These are phyloP conservation scores for Didymella lethalis DNA, from an alignment of 2,329 filamentous ascomycete genomes.

Conservation along the genomic window DNA sequence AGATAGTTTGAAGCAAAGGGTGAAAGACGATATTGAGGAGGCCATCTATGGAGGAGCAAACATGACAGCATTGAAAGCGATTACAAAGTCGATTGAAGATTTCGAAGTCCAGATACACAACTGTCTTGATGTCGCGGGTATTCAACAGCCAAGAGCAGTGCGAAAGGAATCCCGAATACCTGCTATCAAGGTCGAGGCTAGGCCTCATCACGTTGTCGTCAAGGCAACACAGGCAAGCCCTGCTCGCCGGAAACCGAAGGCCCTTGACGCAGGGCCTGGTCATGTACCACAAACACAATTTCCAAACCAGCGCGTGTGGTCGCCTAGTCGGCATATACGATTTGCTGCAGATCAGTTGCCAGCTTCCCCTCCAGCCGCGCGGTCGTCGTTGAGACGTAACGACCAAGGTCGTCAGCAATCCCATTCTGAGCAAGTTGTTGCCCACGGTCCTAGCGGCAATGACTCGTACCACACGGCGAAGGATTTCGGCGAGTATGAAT, in stretches of 20 bases:
- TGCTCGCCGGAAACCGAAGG: conserved; percentile 23
- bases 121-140: conserved; percentile 36
- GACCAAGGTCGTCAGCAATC: conserved; percentile 28
- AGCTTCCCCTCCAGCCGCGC: conserved; percentile 20
- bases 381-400: conserved; percentile 10
- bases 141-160: conserved; percentile 26
- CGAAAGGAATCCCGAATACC: conserved; percentile 7
- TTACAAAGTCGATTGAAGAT: conserved; percentile 39
- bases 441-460: conserved; percentile 14
- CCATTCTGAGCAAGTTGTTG: conserved; percentile 13
- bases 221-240: conserved; percentile 45
- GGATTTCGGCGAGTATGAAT: conserved; percentile 38
- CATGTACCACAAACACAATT: conserved; percentile 44
- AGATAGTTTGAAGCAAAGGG: conserved; percentile 36
- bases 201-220: conserved; percentile 34
- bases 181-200: conserved; percentile 20
- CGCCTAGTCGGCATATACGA: conserved; percentile 37
- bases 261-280: conserved; percentile 19
- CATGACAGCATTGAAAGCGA: conserved; percentile 35
- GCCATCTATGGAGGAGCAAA: conserved; percentile 39
- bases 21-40: conserved; percentile 41
- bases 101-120: conserved; percentile 41
- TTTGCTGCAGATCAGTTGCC: conserved; percentile 33
- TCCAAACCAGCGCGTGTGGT: conserved; percentile 37
- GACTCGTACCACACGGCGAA: conserved; percentile 27